A percentile compares a stretch with the other conserved stretches of the same genome.
These are phyloP conservation scores for Mycena filopes DNA, from an alignment of 768 basidiomycete genomes.

Conservation along the genomic window DNA sequence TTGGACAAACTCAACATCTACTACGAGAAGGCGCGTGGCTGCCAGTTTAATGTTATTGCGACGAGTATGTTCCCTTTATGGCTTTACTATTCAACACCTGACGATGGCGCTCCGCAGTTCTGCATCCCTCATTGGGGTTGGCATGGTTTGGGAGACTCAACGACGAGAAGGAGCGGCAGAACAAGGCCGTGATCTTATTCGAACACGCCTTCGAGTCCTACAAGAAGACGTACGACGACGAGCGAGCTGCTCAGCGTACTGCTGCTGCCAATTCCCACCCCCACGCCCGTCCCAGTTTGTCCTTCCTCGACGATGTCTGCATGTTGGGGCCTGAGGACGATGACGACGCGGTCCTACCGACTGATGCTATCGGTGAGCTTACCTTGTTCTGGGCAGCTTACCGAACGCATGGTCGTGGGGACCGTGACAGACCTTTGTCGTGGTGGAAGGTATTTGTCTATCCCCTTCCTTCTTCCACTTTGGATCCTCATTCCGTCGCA, in stretches of 20 bases:
- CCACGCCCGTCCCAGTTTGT: neutral
- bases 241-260: neutral
- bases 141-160: neutral
- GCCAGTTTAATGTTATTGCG: conserved; percentile 3
- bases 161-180: neutral
- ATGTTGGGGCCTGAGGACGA: neutral
- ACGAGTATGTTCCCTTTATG: neutral
- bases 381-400: neutral
- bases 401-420: neutral
- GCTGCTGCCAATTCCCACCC: too few relatives aligned
- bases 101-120: neutral
- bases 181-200: neutral
- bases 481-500: neutral
- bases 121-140: neutral
- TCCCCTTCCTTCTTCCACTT: neutral
- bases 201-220: neutral
- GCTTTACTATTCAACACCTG: too few relatives aligned
- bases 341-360: too few relatives aligned
- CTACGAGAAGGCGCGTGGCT: neutral
- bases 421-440: neutral
- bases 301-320: neutral
- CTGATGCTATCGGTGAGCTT: too few relatives aligned
- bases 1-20: conserved; percentile 2
- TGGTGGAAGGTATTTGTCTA: neutral
- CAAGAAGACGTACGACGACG: neutral